A percentile compares a stretch with the other conserved stretches of the same genome.
Evolutionary conservation across 768 basidiomycete genomes (phyloP).

Genomic region (Boletus vermiculosoides): DNA sequence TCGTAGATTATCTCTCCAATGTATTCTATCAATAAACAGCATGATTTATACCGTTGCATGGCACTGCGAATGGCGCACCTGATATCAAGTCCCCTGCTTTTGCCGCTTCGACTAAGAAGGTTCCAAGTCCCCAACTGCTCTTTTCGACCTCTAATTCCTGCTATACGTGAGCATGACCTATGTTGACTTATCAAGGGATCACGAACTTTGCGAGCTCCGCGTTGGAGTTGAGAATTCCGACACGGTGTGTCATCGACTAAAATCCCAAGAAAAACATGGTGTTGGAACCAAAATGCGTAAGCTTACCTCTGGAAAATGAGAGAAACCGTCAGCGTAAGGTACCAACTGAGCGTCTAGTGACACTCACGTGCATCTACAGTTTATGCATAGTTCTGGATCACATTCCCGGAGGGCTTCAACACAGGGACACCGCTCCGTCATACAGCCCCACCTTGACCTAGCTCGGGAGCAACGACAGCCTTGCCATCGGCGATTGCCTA

Average conservation of each 20-base stretch:
- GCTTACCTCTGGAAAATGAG: constrained; percentile 26
- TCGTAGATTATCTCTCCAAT: constrained; percentile 59
- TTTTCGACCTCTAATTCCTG: constrained; percentile 45
- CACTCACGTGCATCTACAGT: constrained; percentile 50
- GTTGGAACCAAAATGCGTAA: background rate
- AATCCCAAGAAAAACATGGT: background rate
- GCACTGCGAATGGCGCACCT: constrained; percentile 27
- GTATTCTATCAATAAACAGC: constrained; percentile 49
- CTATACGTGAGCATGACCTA: constrained; percentile 5
- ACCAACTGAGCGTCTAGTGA: background rate
- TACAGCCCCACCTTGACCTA: constrained; percentile 32
- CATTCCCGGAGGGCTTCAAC: constrained; percentile 54
- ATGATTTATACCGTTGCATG: background rate
- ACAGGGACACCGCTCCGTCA: constrained; percentile 53
- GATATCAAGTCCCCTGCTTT: constrained; percentile 46
- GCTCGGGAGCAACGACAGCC: constrained; percentile 52
- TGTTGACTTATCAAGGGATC: background rate
- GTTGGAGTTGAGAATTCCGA: constrained; percentile 50
- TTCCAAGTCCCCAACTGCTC: constrained; percentile 52
- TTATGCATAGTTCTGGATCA: constrained; percentile 60
- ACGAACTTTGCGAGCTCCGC: constrained; percentile 43
- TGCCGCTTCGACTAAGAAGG: constrained; percentile 48
- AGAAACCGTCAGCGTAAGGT: background rate
- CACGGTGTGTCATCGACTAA: constrained; percentile 39
- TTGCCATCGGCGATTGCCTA: constrained; percentile 54